These are phyloP conservation scores for Austroboletus eburneus DNA, from an alignment of 768 basidiomycete genomes.

Conservation along the genomic window DNA sequence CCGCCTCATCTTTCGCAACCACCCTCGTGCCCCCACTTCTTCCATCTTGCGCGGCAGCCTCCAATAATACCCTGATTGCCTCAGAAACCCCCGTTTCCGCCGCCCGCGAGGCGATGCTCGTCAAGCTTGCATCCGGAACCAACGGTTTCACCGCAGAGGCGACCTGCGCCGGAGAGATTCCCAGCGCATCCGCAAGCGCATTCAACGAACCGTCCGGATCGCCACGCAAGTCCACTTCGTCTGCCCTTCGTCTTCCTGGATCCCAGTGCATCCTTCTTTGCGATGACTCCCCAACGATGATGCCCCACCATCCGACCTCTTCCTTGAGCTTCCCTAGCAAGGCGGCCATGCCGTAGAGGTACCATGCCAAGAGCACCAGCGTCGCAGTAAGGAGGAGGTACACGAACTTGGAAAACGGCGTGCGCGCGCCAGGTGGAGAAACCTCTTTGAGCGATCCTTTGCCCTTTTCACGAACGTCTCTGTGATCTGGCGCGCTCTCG, in stretches of 20 bases:
- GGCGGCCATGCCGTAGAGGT: slow-evolving; percentile 43
- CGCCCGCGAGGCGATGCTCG: slow-evolving; percentile 42
- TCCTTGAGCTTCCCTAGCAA: slow-evolving; percentile 45
- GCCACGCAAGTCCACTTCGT: slow-evolving; percentile 1
- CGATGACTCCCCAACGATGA: slow-evolving; percentile 3
- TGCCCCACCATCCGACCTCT: slow-evolving; percentile 57
- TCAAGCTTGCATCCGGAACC: slow-evolving; percentile 58
- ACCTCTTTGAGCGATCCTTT: not conserved
- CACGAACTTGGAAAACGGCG: slow-evolving; percentile 37
- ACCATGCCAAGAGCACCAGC: slow-evolving; percentile 44
- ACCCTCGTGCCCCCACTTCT: not conserved
- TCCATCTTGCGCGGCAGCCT: slow-evolving; percentile 3
- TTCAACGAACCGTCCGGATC: slow-evolving; percentile 55
- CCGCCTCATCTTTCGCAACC: too few relatives aligned
- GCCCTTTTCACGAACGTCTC: not conserved
- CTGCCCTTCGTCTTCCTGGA: not conserved
- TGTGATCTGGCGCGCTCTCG: not conserved
- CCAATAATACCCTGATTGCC: slow-evolving; percentile 33
- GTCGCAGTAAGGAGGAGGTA: slow-evolving; percentile 43
- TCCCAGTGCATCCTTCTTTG: slow-evolving; percentile 1
- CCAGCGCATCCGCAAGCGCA: slow-evolving; percentile 57
- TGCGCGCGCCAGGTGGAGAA: slow-evolving; percentile 2
- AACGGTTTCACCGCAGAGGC: slow-evolving; percentile 59
- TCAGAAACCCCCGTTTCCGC: slow-evolving; percentile 45
- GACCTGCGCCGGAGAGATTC: slow-evolving; percentile 55